These are phyloP conservation scores for Triticum monococcum DNA, from an alignment of 176 grass and related monocot species.

Conservation along the genomic window DNA sequence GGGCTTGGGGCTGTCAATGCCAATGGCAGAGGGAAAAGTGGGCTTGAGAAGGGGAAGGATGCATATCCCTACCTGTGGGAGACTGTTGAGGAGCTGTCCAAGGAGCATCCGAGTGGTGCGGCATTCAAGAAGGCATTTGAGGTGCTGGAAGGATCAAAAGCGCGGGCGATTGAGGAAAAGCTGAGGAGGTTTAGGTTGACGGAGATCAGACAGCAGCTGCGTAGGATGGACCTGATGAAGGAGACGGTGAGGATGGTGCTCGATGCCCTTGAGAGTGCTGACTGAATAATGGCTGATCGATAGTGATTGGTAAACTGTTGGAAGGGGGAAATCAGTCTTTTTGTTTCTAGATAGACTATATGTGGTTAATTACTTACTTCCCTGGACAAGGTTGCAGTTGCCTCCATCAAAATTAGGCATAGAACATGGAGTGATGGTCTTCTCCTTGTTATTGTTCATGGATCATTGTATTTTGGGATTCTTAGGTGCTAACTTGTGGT, in stretches of 20 bases:
- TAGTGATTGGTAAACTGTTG: slow-evolving; percentile 34
- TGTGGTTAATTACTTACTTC: slow-evolving; percentile 41
- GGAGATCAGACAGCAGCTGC: slow-evolving; percentile 61
- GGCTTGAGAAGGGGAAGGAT: slow-evolving; percentile 43
- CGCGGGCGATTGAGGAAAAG: slow-evolving; percentile 54
- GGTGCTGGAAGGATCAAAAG: slow-evolving; percentile 50
- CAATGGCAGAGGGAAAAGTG: slow-evolving; percentile 16
- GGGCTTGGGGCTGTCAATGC: background rate
- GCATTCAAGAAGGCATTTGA: slow-evolving; percentile 61
- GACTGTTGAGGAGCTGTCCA: slow-evolving; percentile 53
- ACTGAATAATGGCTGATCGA: slow-evolving; percentile 21
- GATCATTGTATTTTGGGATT: slow-evolving; percentile 27
- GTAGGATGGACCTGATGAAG: slow-evolving; percentile 66
- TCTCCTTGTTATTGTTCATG: slow-evolving; percentile 25
- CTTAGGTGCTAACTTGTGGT: slow-evolving; percentile 45
- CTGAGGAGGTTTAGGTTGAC: slow-evolving; percentile 51
- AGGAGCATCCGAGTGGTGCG: slow-evolving; percentile 38
- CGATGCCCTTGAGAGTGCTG: slow-evolving; percentile 42
- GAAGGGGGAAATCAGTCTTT: slow-evolving; percentile 23
- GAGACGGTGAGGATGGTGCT: slow-evolving; percentile 67
- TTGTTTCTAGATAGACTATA: slow-evolving; percentile 46
- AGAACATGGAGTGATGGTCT: slow-evolving; percentile 33
- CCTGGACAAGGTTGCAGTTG: slow-evolving; percentile 34
- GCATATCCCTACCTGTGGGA: slow-evolving; percentile 57
- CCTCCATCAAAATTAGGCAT: slow-evolving; percentile 34